Evolutionary conservation across 805 yeast genomes (phyloP), one percentile per base, ranked within the genome.

Genomic region (Nakazawaea wyomingensis): DNA sequence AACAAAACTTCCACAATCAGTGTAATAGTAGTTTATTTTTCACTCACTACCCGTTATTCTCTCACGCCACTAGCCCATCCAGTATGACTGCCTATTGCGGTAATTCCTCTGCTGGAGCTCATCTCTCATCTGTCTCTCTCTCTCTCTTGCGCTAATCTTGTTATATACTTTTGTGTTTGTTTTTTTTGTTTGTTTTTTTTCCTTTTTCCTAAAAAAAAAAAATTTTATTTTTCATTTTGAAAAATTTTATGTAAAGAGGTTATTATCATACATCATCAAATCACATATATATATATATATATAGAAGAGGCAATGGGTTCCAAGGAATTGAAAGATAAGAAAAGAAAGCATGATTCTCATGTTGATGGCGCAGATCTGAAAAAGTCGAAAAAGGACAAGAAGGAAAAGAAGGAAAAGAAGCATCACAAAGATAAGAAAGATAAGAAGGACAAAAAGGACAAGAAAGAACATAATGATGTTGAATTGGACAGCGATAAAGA

Each of bases 391-490:
- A 56, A 51, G 26, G 54, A 52, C 47, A 54, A 55, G 44, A 58
- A 55, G 16, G 54, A 60, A 47, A 61, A 62, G 37, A 55, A 60
- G 4, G 62, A 65, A 42, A 62, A 63, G 45, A 58, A 54, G 38
- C 54, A 60, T 13, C 62, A 63, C 53, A 60, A 61, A 46, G 65
- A 65, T 4, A 65, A 69, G 58, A 66, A 68, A 48, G 67, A 64
- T 0, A 64, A 65, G 57, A 63, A 62, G 47, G 66, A 64, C 2
- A 57, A 65, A 52, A 60, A 57, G 41, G 64, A 62, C 6, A 59
- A 56, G 4, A 58, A 61, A 56, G 47, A 65, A n/a, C n/a, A n/a
- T n/a, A n/a, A n/a, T n/a, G n/a, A n/a, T n/a, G n/a, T n/a, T 59
- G 26, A 56, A 43, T 19, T 21, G 61, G 47, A 48, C 42, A 41